Evolutionary conservation across 1,284 basidiomycete genomes (phyloP), one percentile per base, ranked within the genome.

Genomic region (Cryptococcus deneoformans): DNA sequence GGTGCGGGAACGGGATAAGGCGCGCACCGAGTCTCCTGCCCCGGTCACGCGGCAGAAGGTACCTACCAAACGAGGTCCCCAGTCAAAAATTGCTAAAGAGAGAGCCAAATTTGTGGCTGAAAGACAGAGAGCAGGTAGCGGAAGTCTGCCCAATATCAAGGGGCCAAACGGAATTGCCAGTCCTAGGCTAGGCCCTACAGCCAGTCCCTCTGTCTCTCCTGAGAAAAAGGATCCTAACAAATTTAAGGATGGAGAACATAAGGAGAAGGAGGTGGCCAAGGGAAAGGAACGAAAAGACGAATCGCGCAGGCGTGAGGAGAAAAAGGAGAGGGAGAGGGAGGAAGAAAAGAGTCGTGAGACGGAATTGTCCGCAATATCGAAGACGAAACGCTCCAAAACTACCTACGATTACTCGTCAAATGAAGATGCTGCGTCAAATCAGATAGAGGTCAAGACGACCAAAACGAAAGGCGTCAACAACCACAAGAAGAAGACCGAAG

Each of bases 41-140:
- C 46, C 46, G 6, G 20, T 20, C 20, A 20, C 20, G 20, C 20
- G 20, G 20, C 20, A 20, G 20, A 20, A 20, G 50, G 16, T 20
- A 20, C 20, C 20, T n/a, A 20, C 20, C 20, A 20, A 20, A 20
- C 20, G 20, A 20, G 20, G 20, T 20, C 20, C 20, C 20, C 20
- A 20, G 20, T 35, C 55, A 8, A 53, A 58, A 50, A 60, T 60
- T 34, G 58, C 61, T 2, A 53, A 53, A 38, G 56, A 60, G 51
- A 48, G 54, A 43, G 58, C 61, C 16, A 60, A 60, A 39, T 63
- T 59, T 39, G 48, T 61, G 43, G 56, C 56, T n/a, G 59, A 58
- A 34, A 43, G 50, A 37, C 48, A 57, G 36, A 46, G 58, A 20
- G 50, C 50, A 6, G 47, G 47, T 11, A 47, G 46, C 20, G 46